Conservation (phyloP, 192 early-diverging fungal genomes). For the Geranomyces michiganensis region DNA sequence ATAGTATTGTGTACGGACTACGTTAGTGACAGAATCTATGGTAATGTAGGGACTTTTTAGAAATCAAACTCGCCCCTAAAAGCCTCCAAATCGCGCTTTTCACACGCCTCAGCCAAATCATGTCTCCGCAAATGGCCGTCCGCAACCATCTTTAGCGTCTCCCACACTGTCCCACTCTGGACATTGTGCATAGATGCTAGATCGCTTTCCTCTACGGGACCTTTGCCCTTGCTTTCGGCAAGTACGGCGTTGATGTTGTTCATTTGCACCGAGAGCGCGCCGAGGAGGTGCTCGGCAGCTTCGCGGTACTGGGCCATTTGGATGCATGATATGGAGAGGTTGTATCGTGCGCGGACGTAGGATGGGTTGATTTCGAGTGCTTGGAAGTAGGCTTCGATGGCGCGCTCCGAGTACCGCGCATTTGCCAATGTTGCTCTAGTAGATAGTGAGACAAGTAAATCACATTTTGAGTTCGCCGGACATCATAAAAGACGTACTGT, state of each 20-base stretch:
- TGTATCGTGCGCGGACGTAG: conserved; percentile 95
- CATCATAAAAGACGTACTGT: no score
- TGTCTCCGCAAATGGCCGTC: conserved; percentile 64
- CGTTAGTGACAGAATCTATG: no score
- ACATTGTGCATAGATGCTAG: conserved; percentile 42
- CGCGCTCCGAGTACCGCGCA: conserved; percentile 68
- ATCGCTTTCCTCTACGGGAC: conserved; percentile 35
- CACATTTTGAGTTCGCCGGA: no score
- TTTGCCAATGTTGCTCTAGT: conserved; percentile 87
- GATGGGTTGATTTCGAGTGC: conserved; percentile 94
- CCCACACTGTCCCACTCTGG: conserved; percentile 75
- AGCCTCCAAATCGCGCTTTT: conserved; percentile 72
- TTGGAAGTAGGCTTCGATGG: conserved; percentile 91
- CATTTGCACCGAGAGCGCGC: conserved; percentile 83
- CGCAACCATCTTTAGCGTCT: conserved; percentile 72
- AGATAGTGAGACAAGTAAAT: conserved; percentile 1
- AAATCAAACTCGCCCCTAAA: conserved; percentile 90
- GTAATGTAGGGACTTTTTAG: conserved; percentile 12
- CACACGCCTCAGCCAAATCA: conserved; percentile 82
- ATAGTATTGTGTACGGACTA: no score
- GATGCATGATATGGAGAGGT: conserved; percentile 90
- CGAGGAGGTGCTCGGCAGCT: conserved; percentile 89
- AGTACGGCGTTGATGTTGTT: conserved; percentile 35
- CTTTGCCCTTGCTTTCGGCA: conserved; percentile 50
- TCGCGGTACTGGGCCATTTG: conserved; percentile 86